These are phyloP conservation scores for Podaxis rugospora DNA, from an alignment of 768 basidiomycete genomes.

Conservation along the genomic window DNA sequence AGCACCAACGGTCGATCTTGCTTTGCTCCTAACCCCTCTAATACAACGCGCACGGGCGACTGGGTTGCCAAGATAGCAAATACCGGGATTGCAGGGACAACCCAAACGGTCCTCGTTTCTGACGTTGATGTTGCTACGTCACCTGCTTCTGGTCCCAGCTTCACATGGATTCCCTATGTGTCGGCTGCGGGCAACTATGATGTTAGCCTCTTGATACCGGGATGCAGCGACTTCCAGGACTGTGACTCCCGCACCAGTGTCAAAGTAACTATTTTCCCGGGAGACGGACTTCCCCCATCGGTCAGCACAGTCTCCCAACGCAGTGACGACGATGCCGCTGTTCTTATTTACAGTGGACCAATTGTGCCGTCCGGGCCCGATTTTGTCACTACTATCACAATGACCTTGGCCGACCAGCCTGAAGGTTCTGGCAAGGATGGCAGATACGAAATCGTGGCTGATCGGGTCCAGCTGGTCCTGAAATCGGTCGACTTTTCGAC, in stretches of 20 bases:
- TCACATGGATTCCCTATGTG: slow-evolving; percentile 93
- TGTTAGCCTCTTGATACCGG: slow-evolving; percentile 81
- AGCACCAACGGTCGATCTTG: slow-evolving; percentile 64
- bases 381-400: slow-evolving; percentile 71
- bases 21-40: slow-evolving; percentile 73
- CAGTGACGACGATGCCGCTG: slow-evolving; percentile 55
- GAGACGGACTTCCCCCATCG: slow-evolving; percentile 56
- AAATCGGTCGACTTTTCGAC: slow-evolving; percentile 48
- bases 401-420: slow-evolving; percentile 68
- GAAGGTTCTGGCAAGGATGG: slow-evolving; percentile 58
- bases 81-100: slow-evolving; percentile 79
- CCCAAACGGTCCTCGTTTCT: slow-evolving; percentile 69
- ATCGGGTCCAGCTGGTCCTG: slow-evolving; percentile 76
- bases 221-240: slow-evolving; percentile 77
- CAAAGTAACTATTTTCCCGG: slow-evolving; percentile 78
- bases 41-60: slow-evolving; percentile 57
- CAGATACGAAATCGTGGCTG: slow-evolving; percentile 81
- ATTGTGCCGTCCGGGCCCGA: slow-evolving; percentile 68
- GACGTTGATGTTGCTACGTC: slow-evolving; percentile 61
- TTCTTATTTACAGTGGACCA: slow-evolving; percentile 75
- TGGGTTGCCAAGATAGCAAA: slow-evolving; percentile 65
- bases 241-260: slow-evolving; percentile 81
- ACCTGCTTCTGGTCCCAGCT: slow-evolving; percentile 58
- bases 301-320: slow-evolving; percentile 74
- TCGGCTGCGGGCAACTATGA: slow-evolving; percentile 84